phyloP scores from a whole-genome alignment of 768 basidiomycete species.

The Asterophora lycoperdoides region DNA sequence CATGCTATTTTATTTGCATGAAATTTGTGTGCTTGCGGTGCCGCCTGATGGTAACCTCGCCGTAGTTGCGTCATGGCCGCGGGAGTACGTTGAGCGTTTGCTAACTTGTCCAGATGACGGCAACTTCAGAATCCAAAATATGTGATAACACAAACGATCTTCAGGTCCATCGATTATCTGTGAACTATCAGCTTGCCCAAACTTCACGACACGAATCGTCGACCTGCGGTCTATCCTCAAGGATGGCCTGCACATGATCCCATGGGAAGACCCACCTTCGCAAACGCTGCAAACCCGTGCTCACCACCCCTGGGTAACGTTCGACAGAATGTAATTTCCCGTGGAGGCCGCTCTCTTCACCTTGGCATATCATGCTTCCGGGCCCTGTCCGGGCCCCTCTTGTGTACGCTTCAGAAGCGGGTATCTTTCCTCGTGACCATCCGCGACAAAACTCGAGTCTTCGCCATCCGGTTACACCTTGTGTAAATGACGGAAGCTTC shows the following conservation, averaged over 20 bases:
- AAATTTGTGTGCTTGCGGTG: too few species aligned
- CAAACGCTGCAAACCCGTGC: constrained; percentile 4
- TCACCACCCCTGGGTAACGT: constrained; percentile 6
- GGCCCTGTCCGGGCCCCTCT: constrained; percentile 11
- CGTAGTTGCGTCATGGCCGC: too few species aligned
- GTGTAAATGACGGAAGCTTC: constrained; percentile 17
- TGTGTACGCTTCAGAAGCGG: constrained; percentile 6
- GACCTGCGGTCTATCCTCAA: not conserved
- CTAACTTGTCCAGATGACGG: too few species aligned
- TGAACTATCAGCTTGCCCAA: not conserved
- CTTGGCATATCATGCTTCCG: constrained; percentile 18
- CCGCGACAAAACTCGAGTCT: constrained; percentile 9
- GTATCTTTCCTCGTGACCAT: constrained; percentile 17
- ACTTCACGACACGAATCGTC: not conserved
- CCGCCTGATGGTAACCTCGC: too few species aligned
- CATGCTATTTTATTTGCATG: too few species aligned
- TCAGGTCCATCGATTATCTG: too few species aligned
- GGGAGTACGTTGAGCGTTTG: too few species aligned
- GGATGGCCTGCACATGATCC: not conserved
- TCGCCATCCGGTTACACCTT: constrained; percentile 14
- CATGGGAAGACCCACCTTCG: not conserved
- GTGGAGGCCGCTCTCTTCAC: constrained; percentile 25
- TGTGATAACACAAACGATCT: too few species aligned
- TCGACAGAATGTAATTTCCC: constrained; percentile 24
- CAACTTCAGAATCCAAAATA: too few species aligned